Percentiles rank a stretch among this genome's conserved stretches.
These are phyloP conservation scores for Linderina pennispora DNA, from an alignment of 192 early-diverging fungal genomes.

Conservation along the genomic window DNA sequence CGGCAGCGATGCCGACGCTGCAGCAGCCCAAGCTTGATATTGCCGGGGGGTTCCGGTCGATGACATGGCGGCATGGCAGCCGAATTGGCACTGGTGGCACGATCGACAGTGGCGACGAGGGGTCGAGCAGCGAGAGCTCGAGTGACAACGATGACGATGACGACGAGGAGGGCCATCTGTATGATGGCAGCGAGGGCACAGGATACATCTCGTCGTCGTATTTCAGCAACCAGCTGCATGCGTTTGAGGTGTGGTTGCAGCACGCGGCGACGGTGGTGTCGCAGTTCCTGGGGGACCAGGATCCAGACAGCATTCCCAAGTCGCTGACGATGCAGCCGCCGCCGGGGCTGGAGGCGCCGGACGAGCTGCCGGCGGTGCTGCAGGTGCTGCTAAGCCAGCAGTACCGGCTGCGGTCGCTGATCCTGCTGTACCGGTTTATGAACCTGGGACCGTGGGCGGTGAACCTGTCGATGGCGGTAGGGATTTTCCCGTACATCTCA, in stretches of 20 bases:
- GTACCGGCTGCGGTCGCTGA: conserved; percentile 86
- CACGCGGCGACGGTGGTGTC: conserved; percentile 70
- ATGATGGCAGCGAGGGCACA: no score
- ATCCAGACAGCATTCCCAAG: conserved; percentile 30
- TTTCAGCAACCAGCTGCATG: conserved; percentile 94
- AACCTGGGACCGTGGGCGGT: conserved; percentile 94
- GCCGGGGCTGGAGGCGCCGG: conserved; percentile 56
- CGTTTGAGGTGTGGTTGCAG: conserved; percentile 94
- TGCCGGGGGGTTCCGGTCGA: conserved; percentile 18
- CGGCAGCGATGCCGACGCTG: conserved; percentile 3
- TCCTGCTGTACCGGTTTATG: conserved; percentile 85
- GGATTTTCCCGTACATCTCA: conserved; percentile 95
- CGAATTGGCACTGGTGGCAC: conserved; percentile 16
- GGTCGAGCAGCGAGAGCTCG: conserved; percentile 16
- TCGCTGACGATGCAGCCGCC: conserved; percentile 44
- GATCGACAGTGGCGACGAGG: conserved; percentile 16
- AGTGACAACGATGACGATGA: conserved; percentile 16
- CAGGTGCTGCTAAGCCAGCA: conserved; percentile 95
- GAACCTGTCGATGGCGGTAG: conserved; percentile 84
- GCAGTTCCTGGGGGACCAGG: conserved; percentile 44
- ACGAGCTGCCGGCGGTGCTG: conserved; percentile 92
- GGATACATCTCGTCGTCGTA: conserved; percentile 67
- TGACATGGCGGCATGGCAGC: conserved; percentile 14
- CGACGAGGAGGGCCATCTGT: conserved; percentile 2
- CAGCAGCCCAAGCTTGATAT: conserved; percentile 26